Base-by-base conservation (phyloP, 768 basidiomycete genomes). In the Termitomyces sp. region DNA sequence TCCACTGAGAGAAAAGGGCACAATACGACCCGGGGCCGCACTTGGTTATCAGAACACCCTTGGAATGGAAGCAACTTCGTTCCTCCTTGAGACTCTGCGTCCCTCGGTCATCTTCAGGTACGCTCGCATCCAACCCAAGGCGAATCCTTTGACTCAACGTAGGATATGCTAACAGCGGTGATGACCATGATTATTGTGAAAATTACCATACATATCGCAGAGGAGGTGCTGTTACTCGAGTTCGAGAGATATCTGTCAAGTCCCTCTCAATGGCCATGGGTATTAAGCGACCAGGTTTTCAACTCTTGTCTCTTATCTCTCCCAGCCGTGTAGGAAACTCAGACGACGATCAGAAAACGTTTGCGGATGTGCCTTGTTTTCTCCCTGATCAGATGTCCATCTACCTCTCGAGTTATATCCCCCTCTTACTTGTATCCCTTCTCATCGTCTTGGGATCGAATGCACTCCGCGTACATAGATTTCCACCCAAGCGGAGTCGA, bases 121-220 rank as follows among this genome's bases (percentile, higher is more conserved):
- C 57, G 75, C 62, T 16, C 55, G 29, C 32, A 47, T 26, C 18
- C 57, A 44, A 36, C 0, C 16, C 6, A 48, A 20, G 2, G 16
- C 26, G 4, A 29, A 48, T 41, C 1, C 20, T 41, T n/a, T 3
- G n/a, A 22, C 27, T 29, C 26, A 47, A 20, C 37, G 14, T 26
- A 8, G 63, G 62, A 62, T 47, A 31, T 37, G 58, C 55, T 46
- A 31, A 53, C 59, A 93, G 91, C 63, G 96, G 92, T 5, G 94
- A 98, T 69, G 94, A 98, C 66, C 94, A 97, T 68, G 96, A 98
- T 65, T 93, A 95, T 62, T 98, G 96, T 71, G 91, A 91, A 74
- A 84, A 86, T 65, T 75, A 68, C 62, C 71, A 61, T 67, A 69
- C 53, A 60, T 60, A 55, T 50, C 47, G 55, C 53, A 59, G 59